Base-by-base conservation (phyloP, 768 basidiomycete genomes). In the Termitomyces heimii region DNA sequence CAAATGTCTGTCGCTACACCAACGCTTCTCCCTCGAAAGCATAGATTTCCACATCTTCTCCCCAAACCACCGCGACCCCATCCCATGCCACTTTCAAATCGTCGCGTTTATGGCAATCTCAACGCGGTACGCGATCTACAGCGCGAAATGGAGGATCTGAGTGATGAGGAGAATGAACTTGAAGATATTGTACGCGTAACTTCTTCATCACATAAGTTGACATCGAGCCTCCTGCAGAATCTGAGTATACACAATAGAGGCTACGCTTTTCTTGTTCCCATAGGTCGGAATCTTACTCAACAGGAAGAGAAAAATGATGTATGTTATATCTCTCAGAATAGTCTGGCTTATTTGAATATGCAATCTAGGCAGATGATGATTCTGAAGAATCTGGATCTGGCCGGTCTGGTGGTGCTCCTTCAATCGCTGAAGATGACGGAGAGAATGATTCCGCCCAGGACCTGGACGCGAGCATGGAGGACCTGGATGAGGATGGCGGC, bases 271-370 rank as follows among this genome's bases (percentile, higher is more conserved):
- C 75, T 89, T 22, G 78, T 92, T 26, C 89, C 89, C 6, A 87
- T 90, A 44, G 90, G 90, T 8, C 81, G 84, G 50, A 77, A 77
- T 54, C 75, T 88, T 55, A 92, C 90, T 14, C 84, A 84, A 63
- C 81, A 84, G 60, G 90, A 92, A 66, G 90, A 92, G 70, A 91
- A 89, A 74, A 91, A 90, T 66, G 90, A 92, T 66, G 90, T 90
- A 57, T 54, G 78, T 69, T 8, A n/a, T 44, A 16, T 29, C 24
- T 43, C 28, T n/a, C 14, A 49, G 34, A 24, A 32, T 4, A 22
- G 5, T 16, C 26, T 5, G 22, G 29, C 39, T 45, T 31, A 58
- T 13, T 4, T 8, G 53, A 52, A 49, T 31, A 18, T 55, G 29
- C 10, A n/a, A 53, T 60, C 10, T 66, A 79, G 68, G 77, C 77